Evolutionary conservation across 495 filamentous ascomycete species (phyloP).

Genomic region (Penicillium fimorum): DNA sequence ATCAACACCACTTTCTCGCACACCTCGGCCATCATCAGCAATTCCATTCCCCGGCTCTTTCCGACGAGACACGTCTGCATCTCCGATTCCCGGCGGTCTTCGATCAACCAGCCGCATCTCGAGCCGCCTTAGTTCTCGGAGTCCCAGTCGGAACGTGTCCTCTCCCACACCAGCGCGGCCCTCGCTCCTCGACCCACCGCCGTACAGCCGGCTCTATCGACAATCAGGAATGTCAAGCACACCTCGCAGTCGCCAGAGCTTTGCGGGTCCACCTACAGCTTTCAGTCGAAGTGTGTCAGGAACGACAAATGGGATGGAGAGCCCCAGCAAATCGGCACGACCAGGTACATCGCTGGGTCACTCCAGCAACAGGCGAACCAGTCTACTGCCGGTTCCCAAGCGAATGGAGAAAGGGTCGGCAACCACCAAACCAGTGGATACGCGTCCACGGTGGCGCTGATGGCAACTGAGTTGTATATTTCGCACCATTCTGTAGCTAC

Average conservation of each 20-base stretch:
- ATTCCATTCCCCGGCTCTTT: slow-evolving; percentile 36
- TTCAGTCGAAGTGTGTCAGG: slow-evolving; percentile 42
- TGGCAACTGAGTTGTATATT: background rate
- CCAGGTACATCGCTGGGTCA: slow-evolving; percentile 49
- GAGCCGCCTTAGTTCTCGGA: slow-evolving; percentile 39
- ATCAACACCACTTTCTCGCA: slow-evolving; percentile 31
- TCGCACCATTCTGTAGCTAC: background rate
- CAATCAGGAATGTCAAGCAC: slow-evolving; percentile 30
- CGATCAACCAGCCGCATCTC: slow-evolving; percentile 40
- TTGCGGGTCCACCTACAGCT: slow-evolving; percentile 29
- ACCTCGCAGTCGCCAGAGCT: slow-evolving; percentile 46
- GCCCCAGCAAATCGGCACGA: slow-evolving; percentile 37
- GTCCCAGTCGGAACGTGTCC: slow-evolving; percentile 32
- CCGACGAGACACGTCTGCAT: slow-evolving; percentile 42
- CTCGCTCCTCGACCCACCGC: slow-evolving; percentile 38
- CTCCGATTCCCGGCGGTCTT: slow-evolving; percentile 35
- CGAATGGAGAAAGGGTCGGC: slow-evolving; percentile 29
- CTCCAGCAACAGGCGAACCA: slow-evolving; percentile 46
- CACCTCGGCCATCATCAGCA: slow-evolving; percentile 41
- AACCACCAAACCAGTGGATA: slow-evolving; percentile 31
- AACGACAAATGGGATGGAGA: slow-evolving; percentile 24
- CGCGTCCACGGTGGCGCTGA: slow-evolving; percentile 41
- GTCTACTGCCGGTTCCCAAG: slow-evolving; percentile 48
- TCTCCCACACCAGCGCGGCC: slow-evolving; percentile 33
- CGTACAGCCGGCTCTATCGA: slow-evolving; percentile 43